A percentile compares a stretch with the other conserved stretches of the same genome.
Conservation (phyloP, 257 asterid genomes). For the Petunia axillaris region DNA sequence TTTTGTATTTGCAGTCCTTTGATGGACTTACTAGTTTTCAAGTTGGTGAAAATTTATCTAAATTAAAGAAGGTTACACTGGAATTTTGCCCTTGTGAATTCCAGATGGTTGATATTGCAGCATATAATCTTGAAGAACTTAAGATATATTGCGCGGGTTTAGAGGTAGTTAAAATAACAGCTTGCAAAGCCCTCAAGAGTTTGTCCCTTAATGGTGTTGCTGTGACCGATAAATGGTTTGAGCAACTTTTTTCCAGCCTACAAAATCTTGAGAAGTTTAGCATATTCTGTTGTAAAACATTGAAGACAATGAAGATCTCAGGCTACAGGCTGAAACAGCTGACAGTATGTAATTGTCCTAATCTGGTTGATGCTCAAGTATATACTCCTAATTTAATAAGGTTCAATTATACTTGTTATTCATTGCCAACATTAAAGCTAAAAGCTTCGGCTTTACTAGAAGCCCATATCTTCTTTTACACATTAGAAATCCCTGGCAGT, state of each 20-base stretch:
- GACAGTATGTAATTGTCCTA: too few species aligned
- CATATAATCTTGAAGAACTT: conserved; percentile 17
- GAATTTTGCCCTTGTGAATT: not conserved
- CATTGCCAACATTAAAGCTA: too few species aligned
- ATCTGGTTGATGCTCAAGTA: too few species aligned
- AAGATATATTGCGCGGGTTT: not conserved
- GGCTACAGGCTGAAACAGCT: too few species aligned
- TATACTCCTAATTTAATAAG: too few species aligned
- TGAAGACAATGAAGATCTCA: too few species aligned
- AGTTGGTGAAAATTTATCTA: not conserved
- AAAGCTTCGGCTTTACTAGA: too few species aligned
- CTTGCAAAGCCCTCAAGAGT: conserved; percentile 19
- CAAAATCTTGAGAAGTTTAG: too few species aligned
- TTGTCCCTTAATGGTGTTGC: not conserved
- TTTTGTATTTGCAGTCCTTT: not conserved
- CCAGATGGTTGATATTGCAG: not conserved
- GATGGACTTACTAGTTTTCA: not conserved
- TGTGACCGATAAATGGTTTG: not conserved
- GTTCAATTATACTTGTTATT: too few species aligned
- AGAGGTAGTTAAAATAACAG: not conserved
- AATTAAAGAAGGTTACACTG: not conserved
- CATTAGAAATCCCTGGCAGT: too few species aligned
- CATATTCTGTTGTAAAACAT: too few species aligned
- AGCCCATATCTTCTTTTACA: too few species aligned
- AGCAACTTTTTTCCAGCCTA: not conserved